Base-by-base conservation (phyloP, 2,329 filamentous ascomycete genomes). In the Ascochyta clinopodiicola region DNA sequence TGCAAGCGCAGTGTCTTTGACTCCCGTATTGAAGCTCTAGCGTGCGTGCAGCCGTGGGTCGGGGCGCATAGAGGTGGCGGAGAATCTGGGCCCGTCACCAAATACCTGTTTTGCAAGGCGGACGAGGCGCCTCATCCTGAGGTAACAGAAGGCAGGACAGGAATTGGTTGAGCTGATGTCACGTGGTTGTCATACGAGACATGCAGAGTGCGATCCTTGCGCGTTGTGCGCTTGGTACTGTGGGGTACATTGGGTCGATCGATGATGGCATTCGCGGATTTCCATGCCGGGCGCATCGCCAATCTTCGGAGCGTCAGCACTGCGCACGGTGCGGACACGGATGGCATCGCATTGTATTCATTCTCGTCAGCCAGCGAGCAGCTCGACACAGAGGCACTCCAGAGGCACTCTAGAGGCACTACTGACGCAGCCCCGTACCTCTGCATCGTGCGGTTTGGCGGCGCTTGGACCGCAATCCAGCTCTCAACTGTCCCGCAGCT, bases 61-160 rank as follows among this genome's bases (percentile, higher is more conserved):
- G 44, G 13, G 8, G 46, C 34, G 39, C 10, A 29, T 34, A 19
- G 21, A n/a, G 12, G 44, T 31, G 24, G 22, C 29, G 9, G 40
- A 34, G 32, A 22, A 12, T 32, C 40, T 25, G 8, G 21, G 12
- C 15, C 38, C 8, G 32, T 48, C 37, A 27, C 34, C 44, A 51
- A 34, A 56, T 51, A 42, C 52, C 37, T 51, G 52, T 56, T 56
- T 56, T 45, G 52, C 52, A 46, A 56, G 46, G 52, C 52, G 52
- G 46, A 50, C 29, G 32, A 42, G 25, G 42, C 37, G 37, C 46
- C 46, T 46, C 31, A 42, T 31, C 52, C 52, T 48, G 51, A 12
- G 42, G 22, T 6, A 36, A 34, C 22, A 46, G 42, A 13, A 19
- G 36, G 19, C 42, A 21, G 31, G 45, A 46, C 42, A 21, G 31